Base-by-base conservation (phyloP, 2,329 filamentous ascomycete genomes). In the Aphanocladium album region DNA sequence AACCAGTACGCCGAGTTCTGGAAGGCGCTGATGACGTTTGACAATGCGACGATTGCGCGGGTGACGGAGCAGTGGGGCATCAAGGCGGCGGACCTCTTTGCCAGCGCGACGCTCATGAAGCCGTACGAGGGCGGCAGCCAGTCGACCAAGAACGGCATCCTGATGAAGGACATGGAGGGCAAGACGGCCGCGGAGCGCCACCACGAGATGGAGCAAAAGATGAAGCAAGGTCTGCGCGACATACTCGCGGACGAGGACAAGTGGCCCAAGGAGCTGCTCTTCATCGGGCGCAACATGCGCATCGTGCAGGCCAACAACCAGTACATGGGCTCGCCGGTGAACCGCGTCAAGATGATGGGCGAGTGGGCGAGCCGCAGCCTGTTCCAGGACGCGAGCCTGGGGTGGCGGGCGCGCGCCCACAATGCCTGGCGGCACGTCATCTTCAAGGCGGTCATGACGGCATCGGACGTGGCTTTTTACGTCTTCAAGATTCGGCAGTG, bases 251-350 rank as follows among this genome's bases (percentile, higher is more conserved):
- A 96, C 73, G 91, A 96, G 75, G 87, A 88, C 46, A 92, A 93
- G 72, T 93, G 90, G 87, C 93, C 93, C 5, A 89, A 89, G 70
- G 92, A 96, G 73, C 86, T 97, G 62, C 87, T 96, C 68, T 96
- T 97, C 74, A 92, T 97, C 67, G 91, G 91, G 1, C 85, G 93
- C 43, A 96, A 96, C 73, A 85, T 96, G 80, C 86, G 93, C 57
- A 96, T 97, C 68, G 92, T 96, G 2, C 92, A 96, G 74, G 91
- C 88, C 6, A 96, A 96, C 74, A 96, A 96, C 72, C 91, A 96
- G 71, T 93, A 89, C 74, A 83, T 96, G 56, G 92, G 92, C 23
- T 91, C 88, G 0, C 93, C 93, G 0, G 91, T 96, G 47, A 97
- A 97, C 73, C 81, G 95, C 1, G 86, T 98, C 73, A 97, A 97